phyloP scores from a whole-genome alignment of 164 flowering plant species.

The Warburgia ugandensis region DNA sequence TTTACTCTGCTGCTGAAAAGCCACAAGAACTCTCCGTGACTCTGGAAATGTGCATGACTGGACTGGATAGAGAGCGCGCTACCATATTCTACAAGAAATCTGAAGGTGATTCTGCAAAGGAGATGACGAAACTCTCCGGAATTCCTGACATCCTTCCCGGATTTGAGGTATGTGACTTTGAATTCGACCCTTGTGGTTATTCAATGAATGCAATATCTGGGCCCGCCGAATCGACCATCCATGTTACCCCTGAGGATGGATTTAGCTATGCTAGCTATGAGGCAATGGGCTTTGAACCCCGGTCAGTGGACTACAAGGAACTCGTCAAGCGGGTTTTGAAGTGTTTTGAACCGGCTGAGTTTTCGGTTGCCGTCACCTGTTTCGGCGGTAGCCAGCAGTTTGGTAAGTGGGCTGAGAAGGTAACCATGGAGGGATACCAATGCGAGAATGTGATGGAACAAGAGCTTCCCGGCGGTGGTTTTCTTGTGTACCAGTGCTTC shows the following conservation, averaged over 20 bases:
- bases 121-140: slow-evolving; percentile 54
- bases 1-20: slow-evolving; percentile 40
- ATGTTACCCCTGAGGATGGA: slow-evolving; percentile 82
- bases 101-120: slow-evolving; percentile 18
- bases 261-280: slow-evolving; percentile 87
- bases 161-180: slow-evolving; percentile 55
- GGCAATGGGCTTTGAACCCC: slow-evolving; percentile 40
- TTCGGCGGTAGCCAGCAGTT: slow-evolving; percentile 3
- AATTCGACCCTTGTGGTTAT: slow-evolving; percentile 83
- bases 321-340: slow-evolving; percentile 41
- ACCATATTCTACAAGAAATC: slow-evolving; percentile 48
- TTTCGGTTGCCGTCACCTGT: slow-evolving; percentile 47
- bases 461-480: slow-evolving; percentile 37
- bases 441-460: slow-evolving; percentile 28
- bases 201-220: slow-evolving; percentile 76
- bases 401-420: slow-evolving; percentile 18
- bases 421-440: slow-evolving; percentile 30
- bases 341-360: slow-evolving; percentile 53
- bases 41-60: slow-evolving; percentile 86
- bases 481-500: slow-evolving; percentile 33
- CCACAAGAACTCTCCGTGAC: slow-evolving; percentile 11
- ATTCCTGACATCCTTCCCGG: slow-evolving; percentile 41
- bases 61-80: slow-evolving; percentile 37
- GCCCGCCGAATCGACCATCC: slow-evolving; percentile 48
- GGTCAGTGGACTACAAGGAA: slow-evolving; percentile 13